Evolutionary conservation across 2,329 filamentous ascomycete genomes (phyloP), one percentile per base, ranked within the genome.

Genomic region (Nemania sp.): DNA sequence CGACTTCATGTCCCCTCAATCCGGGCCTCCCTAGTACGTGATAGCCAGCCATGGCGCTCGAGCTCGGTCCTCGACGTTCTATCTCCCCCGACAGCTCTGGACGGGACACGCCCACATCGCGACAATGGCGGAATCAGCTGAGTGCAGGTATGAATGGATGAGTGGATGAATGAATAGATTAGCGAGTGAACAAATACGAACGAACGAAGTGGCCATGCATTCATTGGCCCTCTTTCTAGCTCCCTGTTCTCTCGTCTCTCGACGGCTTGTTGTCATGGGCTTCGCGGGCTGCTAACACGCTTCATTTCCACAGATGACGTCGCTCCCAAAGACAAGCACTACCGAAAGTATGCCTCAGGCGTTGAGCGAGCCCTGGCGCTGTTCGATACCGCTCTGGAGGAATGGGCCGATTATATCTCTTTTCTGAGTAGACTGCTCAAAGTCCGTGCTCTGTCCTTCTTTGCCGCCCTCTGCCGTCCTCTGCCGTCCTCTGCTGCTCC

Each of bases 321-420:
- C 51, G 79, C 79, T 13, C 77, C 77, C 45, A 87, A 86, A 74
- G 87, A 89, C 76, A 89, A 89, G 74, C 76, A 82, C 54, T 94
- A 91, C 74, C 91, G 93, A 67, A 90, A 93, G 75, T 99, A 98
- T 85, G 92, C 92, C 46, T 86, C 89, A 50, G 90, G 87, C 60
- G 88, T 99, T 67, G 94, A 98, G 72, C 87, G 92, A 75, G 90
- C 92, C 35, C 83, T 99, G 64, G 86, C 90, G 47, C 83, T 97
- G 35, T 99, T 97, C 79, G 95, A 99, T 74, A 93, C 91, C 15
- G 88, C 92, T 32, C 82, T 97, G 68, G 92, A 98, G 77, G 95
- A 99, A 86, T 99, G 95, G 95, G 95, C 96, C 50, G 95, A 99
- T 78, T 99, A 99, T 74, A 99, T 99, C 71, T 97, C 94, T 17